Evolutionary conservation across 1,284 basidiomycete species (phyloP).

Genomic region (Entoloma clypeatum): DNA sequence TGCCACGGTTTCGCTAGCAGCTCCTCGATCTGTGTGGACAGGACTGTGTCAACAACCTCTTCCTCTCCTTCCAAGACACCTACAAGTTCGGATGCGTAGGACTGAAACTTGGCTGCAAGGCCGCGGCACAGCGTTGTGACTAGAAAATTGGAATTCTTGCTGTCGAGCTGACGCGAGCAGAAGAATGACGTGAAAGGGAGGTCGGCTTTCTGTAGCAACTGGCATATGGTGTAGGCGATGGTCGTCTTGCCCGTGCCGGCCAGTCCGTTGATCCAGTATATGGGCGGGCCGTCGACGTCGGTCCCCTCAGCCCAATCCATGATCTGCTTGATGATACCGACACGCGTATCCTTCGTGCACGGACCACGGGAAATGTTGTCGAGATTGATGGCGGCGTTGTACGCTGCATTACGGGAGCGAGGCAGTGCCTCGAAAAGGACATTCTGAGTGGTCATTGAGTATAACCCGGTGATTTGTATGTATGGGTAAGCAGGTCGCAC

Average conservation of each 20-base stretch:
- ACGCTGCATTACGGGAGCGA: too few species aligned
- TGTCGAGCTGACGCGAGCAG: slow-evolving; percentile 12
- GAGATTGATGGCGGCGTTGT: too few species aligned
- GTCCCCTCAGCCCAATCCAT: slow-evolving; percentile 10
- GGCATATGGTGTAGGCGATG: too few species aligned
- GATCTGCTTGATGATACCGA: slow-evolving; percentile 9
- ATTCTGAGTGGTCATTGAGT: not conserved
- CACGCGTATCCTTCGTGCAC: slow-evolving; percentile 10
- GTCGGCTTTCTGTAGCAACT: slow-evolving; percentile 2
- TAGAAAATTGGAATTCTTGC: too few species aligned
- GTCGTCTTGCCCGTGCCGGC: too few species aligned
- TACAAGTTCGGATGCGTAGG: slow-evolving; percentile 5
- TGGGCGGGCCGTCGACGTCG: slow-evolving; percentile 4
- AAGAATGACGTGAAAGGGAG: slow-evolving; percentile 10
- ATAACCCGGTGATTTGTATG: too few species aligned
- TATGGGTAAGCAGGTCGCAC: too few species aligned
- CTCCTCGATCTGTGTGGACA: slow-evolving; percentile 4
- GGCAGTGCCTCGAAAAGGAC: too few species aligned
- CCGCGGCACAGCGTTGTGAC: slow-evolving; percentile 11
- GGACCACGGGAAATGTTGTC: too few species aligned
- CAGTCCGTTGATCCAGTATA: slow-evolving; percentile 13
- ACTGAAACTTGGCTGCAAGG: slow-evolving; percentile 5
- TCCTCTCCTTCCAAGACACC: slow-evolving; percentile 5
- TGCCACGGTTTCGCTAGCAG: slow-evolving; percentile 10
- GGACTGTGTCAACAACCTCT: not conserved